Evolutionary conservation across 2,329 filamentous ascomycete genomes (phyloP).

Genomic region (Diaporthe australafricana): DNA sequence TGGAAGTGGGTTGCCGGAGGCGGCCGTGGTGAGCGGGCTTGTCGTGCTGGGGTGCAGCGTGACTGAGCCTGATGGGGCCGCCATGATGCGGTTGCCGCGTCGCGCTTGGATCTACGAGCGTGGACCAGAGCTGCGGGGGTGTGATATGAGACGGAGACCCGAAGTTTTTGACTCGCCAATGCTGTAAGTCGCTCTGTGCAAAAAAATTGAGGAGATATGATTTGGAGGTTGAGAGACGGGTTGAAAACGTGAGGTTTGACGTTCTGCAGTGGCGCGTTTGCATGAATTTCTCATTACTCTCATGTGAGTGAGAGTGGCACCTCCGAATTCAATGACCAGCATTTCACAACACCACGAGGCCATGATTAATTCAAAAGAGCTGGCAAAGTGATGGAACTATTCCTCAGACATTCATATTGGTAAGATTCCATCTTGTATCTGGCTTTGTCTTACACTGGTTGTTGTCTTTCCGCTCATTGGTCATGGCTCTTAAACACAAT

Average conservation of each 20-base stretch:
- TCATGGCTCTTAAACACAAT: not conserved
- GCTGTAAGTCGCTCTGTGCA: not conserved
- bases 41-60: constrained; percentile 52
- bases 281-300: not conserved
- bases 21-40: constrained; percentile 38
- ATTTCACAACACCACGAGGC: not conserved
- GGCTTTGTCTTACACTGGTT: not conserved
- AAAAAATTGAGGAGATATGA: not conserved
- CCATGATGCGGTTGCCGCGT: constrained; percentile 18
- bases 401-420: too few relatives aligned
- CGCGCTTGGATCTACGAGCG: not conserved
- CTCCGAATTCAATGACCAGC: not conserved
- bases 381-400: not conserved
- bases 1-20: constrained; percentile 72
- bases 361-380: not conserved
- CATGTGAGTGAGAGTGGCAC: not conserved
- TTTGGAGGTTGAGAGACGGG: not conserved
- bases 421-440: not conserved
- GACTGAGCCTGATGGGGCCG: constrained; percentile 42
- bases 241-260: not conserved
- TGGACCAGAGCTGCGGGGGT: accelerated
- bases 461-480: not conserved
- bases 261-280: constrained; percentile 1
- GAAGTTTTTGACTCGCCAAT: not conserved
- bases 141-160: not conserved